These are phyloP conservation scores for Acidiella bohemica DNA, from an alignment of 495 filamentous ascomycete species.

Conservation along the genomic window DNA sequence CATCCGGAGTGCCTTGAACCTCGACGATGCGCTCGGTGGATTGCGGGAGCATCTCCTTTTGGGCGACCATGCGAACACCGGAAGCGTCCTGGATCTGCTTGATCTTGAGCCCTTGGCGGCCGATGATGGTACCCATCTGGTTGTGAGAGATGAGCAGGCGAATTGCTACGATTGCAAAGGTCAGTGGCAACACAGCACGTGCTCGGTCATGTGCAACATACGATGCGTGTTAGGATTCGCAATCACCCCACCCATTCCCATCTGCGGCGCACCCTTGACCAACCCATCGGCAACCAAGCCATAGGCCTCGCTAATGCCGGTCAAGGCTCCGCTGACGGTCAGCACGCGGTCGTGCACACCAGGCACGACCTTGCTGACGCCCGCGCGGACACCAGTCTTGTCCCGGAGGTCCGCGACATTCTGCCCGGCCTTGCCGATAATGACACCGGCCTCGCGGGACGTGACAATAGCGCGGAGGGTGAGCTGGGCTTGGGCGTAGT, in stretches of 20 bases:
- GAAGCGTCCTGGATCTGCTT: conserved; percentile 98
- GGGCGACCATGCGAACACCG: conserved; percentile 94
- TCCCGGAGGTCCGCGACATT: conserved; percentile 95
- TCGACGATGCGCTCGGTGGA: conserved; percentile 98
- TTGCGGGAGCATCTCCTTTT: conserved; percentile 98
- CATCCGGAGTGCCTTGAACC: conserved; percentile 81
- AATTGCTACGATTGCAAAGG: conserved; percentile 69
- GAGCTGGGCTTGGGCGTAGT: conserved; percentile 80
- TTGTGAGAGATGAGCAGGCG: conserved; percentile 98
- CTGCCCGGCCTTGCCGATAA: conserved; percentile 96
- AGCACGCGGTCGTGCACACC: conserved; percentile 94
- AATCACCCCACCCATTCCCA: conserved; percentile 86
- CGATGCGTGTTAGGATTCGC: conserved; percentile 81
- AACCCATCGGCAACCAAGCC: conserved; percentile 82
- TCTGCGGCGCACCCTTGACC: conserved; percentile 79
- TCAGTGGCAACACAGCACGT: too few species aligned
- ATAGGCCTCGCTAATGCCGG: conserved; percentile 80
- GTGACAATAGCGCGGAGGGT: conserved; percentile 95
- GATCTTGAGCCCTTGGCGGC: conserved; percentile 90
- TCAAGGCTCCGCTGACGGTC: conserved; percentile 79
- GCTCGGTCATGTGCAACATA: conserved; percentile 47
- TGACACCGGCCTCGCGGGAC: conserved; percentile 90
- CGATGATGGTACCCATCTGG: conserved; percentile 99
- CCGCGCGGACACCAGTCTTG: conserved; percentile 92
- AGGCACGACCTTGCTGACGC: conserved; percentile 95